These are phyloP conservation scores for Talaromyces nanjingensis DNA, from an alignment of 495 filamentous ascomycete species.

Conservation along the genomic window DNA sequence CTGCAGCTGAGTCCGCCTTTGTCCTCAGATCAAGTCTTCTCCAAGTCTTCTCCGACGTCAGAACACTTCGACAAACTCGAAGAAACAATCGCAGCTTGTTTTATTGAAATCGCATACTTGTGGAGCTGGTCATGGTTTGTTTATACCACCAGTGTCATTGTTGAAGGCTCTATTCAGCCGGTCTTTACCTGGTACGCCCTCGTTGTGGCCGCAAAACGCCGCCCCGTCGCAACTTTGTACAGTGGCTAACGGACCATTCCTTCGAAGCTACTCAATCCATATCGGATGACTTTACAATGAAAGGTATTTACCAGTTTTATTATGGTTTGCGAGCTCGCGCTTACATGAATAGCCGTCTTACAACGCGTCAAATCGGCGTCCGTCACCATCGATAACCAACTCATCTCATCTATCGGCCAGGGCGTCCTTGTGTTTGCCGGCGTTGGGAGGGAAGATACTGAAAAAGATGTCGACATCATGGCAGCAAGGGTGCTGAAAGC, in stretches of 20 bases:
- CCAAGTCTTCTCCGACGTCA: background rate
- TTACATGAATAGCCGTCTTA: constrained; percentile 63
- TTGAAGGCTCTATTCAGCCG: background rate
- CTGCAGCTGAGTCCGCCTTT: constrained; percentile 3
- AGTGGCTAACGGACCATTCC: background rate
- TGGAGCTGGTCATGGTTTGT: background rate
- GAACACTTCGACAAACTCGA: background rate
- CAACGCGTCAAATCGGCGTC: constrained; percentile 95
- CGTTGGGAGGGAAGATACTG: constrained; percentile 81
- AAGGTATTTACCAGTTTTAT: background rate
- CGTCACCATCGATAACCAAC: constrained; percentile 89
- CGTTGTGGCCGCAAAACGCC: background rate
- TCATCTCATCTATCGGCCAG: constrained; percentile 83
- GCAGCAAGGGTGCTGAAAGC: constrained; percentile 83
- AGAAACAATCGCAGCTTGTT: background rate
- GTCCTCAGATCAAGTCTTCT: background rate
- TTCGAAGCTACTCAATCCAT: background rate
- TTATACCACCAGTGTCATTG: background rate
- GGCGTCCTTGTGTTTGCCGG: constrained; percentile 90
- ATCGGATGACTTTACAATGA: constrained; percentile 4
- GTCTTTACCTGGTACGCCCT: background rate
- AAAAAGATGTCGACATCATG: constrained; percentile 77
- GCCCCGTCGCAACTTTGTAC: background rate
- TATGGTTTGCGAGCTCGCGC: background rate
- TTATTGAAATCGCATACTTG: background rate